Evolutionary conservation across 2,329 filamentous ascomycete genomes (phyloP), one percentile per base, ranked within the genome.

Genomic region (Parastagonospora avenae): DNA sequence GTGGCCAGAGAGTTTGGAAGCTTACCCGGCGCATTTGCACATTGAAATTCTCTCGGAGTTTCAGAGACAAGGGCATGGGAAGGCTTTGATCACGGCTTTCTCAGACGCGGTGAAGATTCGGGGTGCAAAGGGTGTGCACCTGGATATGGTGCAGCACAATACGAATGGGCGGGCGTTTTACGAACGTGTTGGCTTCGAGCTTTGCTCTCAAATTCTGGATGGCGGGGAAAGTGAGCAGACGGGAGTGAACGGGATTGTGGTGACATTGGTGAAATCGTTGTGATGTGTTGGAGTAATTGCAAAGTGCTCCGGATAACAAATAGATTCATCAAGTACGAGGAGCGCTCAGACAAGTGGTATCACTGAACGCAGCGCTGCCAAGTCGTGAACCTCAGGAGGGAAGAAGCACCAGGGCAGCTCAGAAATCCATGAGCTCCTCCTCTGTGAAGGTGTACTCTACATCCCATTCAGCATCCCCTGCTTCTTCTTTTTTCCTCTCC

Each of bases 1-100:
- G 6, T 59, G 52, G 24, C 59, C 59, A 0, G 42, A 59, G 4
- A 41, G 66, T 19, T 48, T 72, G 29, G 43, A 54, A 15, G 45
- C 52, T 33, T 76, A 67, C 50, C 67, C 71, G 1, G 72, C 70
- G 5, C 74, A 76, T 58, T 56, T 76, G 15, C 73, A 76, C 36
- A 69, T 76, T 38, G 63, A 76, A 42, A 65, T 76, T 8, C 42
- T 75, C 40, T 65, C 69, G 0, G 60, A 64, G 33, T 70, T 60
- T 35, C 71, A 73, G 45, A 52, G 67, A 8, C 60, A 59, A 29
- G 72, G 73, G 0, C 71, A 60, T 55, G 74, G 74, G 1, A 47
- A 36, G 14, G 38, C 48, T 16, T 37, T 75, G 33, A 59, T 75
- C n/a, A 48, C 62, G n/a, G 50, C 35, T 0, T 62, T 71, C 16